phyloP scores from a whole-genome alignment of 306 rosid genomes.

The Castanea sativa region DNA sequence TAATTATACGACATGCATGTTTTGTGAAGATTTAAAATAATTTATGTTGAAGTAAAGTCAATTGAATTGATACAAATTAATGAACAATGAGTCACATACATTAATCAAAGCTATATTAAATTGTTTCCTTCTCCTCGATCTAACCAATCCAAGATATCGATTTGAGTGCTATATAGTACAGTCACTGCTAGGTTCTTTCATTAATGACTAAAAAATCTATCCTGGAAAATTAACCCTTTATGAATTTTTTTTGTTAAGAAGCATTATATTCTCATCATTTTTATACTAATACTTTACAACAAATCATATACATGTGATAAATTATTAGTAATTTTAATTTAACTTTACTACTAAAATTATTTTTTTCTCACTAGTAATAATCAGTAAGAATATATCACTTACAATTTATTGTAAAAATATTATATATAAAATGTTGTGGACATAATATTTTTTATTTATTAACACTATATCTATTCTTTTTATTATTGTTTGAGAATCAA shows the following conservation, averaged over 20 bases:
- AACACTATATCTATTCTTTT: no score
- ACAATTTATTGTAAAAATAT: no score
- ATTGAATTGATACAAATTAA: not conserved
- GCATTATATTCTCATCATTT: fast-evolving
- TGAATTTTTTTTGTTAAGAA: no score
- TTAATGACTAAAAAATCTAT: not conserved
- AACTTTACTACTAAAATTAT: fast-evolving
- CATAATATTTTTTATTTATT: no score
- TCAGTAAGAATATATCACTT: fast-evolving
- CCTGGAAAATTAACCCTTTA: not conserved
- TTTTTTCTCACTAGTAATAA: fast-evolving
- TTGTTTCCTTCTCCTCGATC: not conserved
- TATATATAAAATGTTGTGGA: fast-evolving
- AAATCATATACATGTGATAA: fast-evolving
- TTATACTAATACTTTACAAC: no score
- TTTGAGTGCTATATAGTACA: not conserved
- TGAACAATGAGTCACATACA: not conserved
- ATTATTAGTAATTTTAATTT: no score
- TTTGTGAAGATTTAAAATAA: no score
- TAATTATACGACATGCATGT: no score
- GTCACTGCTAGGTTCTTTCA: not conserved
- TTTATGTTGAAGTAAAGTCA: no score
- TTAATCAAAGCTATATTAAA: not conserved
- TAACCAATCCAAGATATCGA: not conserved
- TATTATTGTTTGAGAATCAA: not conserved